Conservation (phyloP, 495 filamentous ascomycete species). For the Xylaria castorea region DNA sequence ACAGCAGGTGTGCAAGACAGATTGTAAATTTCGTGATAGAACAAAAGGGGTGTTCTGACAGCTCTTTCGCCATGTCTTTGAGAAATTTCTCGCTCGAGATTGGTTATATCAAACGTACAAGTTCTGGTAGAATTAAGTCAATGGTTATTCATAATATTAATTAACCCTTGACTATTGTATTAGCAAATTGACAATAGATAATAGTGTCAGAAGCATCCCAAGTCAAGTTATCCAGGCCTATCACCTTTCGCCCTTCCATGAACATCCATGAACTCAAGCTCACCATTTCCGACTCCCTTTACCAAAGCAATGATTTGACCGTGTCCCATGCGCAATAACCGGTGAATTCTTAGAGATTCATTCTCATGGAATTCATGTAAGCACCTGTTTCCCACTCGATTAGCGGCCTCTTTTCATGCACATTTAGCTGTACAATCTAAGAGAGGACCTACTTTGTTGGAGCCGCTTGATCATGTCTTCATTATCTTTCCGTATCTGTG, state of each 20-base stretch:
- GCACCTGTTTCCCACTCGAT: slow-evolving; percentile 7
- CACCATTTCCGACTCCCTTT: no score
- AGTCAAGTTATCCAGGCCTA: not conserved
- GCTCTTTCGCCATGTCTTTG: not conserved
- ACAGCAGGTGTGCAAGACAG: not conserved
- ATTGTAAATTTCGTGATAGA: not conserved
- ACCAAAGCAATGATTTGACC: not conserved
- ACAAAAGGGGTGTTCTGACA: not conserved
- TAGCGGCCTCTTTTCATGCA: not conserved
- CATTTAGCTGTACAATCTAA: not conserved
- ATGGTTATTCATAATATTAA: not conserved
- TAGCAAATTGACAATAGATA: not conserved
- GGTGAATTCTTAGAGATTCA: slow-evolving; percentile 11
- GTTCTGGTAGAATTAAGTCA: not conserved
- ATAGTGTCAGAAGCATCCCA: not conserved
- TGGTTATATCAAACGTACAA: not conserved
- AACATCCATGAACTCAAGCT: not conserved
- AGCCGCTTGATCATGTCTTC: slow-evolving; percentile 15
- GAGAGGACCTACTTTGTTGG: slow-evolving; percentile 4
- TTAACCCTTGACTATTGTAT: no score
- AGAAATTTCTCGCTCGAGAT: not conserved
- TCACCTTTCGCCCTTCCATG: not conserved
- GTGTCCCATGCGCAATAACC: not conserved
- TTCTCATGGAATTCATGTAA: slow-evolving; percentile 21
- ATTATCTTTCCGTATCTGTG: not conserved